Base-by-base conservation (phyloP, 305 asterid species). In the Fraxinus sp. region DNA sequence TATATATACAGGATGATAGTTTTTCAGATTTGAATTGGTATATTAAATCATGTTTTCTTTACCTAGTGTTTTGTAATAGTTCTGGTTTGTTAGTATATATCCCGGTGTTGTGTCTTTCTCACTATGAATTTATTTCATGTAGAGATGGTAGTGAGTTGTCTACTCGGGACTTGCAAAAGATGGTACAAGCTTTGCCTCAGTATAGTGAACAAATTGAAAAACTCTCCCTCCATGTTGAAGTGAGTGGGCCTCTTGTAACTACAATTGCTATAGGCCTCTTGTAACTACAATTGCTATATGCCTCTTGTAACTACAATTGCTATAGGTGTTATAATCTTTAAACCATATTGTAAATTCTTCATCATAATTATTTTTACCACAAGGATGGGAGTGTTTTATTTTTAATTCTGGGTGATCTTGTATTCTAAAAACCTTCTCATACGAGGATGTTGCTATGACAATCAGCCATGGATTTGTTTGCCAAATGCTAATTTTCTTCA, bases 181-280 rank as follows among this genome's bases (percentile, higher is more conserved):
- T 95, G 98, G 99, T 97, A 86, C 99, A 97, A 87, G 98, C 99
- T 75, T 89, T 97, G 95, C 99, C 99, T 86, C 97, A 97, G 81
- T 97, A 97, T 81, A 95, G 99, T 86, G 98, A 97, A 90, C 98
- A 97, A 88, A 97, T 95, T 62, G 99, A 97, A 87, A 97, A 95
- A 89, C 98, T 97, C 84, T 97, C 99, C 59, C 99, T 97, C 78
- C 99, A 97, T 93, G 98, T 97, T 77, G 99, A 97, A 89, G 99
- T 97, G 90, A 94, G 99, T 95, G 75, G 75, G 20, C 75, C 79
- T 87, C 85, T 24, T 82, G 74, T 64, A 72, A 32, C 86, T 83
- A 77, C 52, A 66, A 59, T 52, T 39, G 24, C 75, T 85, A 80
- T 83, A 46, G 85, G 68, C 55, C 33, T 30, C 33, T 30, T 30